Evolutionary conservation across 23 red algal species (phyloP).

Genomic region (Gracilaria domingensis): DNA sequence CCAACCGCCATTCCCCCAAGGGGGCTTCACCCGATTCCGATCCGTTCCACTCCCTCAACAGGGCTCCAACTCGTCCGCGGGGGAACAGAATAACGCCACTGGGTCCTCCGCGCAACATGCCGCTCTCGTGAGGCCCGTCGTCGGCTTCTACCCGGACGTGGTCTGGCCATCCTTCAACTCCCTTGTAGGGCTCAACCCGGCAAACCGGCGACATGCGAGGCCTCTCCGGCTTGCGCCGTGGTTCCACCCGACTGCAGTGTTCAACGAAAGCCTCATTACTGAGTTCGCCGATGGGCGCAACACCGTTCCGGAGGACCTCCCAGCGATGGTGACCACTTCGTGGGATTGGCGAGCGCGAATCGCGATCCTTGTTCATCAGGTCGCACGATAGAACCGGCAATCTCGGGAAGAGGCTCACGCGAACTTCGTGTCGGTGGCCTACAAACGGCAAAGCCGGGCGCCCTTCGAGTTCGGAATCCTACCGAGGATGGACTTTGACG

Average conservation of each 20-base stretch:
- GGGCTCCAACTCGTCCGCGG: no score
- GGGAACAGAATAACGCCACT: no score
- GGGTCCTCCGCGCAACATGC: no score
- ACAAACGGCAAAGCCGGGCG: conserved; percentile 8
- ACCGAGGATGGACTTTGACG: not conserved
- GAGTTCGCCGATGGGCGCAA: not conserved
- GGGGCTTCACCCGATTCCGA: no score
- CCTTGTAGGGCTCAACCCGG: not conserved
- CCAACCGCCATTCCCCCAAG: no score
- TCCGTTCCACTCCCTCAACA: no score
- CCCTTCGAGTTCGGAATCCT: not conserved
- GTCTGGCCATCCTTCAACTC: not conserved
- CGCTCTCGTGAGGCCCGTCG: no score
- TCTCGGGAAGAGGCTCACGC: not conserved
- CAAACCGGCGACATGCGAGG: no score
- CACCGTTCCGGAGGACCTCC: not conserved
- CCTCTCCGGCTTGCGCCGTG: not conserved
- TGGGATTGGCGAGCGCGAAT: conserved; percentile 21
- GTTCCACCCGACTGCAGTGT: conserved; percentile 10
- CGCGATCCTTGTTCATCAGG: conserved; percentile 4
- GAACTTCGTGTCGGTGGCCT: not conserved
- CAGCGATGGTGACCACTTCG: not conserved
- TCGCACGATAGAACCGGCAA: not conserved
- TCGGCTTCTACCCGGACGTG: no score
- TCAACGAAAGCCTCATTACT: not conserved